Base-by-base conservation (phyloP, 345 rosid species). In the Populus simonii region DNA sequence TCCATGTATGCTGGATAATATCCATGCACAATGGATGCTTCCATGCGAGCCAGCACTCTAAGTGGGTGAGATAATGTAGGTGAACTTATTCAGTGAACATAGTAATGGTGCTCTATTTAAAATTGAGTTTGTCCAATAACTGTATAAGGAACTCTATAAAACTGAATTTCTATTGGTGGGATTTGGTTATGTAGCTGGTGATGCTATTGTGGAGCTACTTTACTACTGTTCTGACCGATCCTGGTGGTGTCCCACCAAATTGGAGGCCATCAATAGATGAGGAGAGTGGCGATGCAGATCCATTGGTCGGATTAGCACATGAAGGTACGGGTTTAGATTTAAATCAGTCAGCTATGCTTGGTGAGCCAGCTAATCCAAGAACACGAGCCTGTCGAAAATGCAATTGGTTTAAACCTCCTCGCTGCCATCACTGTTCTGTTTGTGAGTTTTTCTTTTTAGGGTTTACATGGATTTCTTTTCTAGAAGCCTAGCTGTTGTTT, bases 141-240 rank as follows among this genome's bases (percentile, higher is more conserved):
- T 16, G 35, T 35, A 20, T 4, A 63, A 53, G 5, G 51, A 72
- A 47, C 33, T 22, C 17, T 66, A 15, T 25, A 22, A 63, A 67
- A 23, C 72, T 74, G 35, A 71, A 45, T 74, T 75, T 63, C 39
- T 73, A 38, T 68, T 17, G 13, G 51, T 53, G 80, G 68, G 43
- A 35, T 68, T 80, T 73, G 3, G 13, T 33, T 81, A 22, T 88
- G 87, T 70, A 92, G 97, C 85, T 93, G 89, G 82, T 73, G 73
- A 91, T 93, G 93, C 78, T 91, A 27, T 36, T 91, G 8, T 93
- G 96, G 98, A 85, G 96, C 83, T 93, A 93, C 82, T 88, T 88
- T 83, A 71, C 93, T 70, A 93, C 90, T 70, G 87, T 91, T 82
- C 74, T 86, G 75, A 87, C 94, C 38, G 94, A 93, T 74, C 98